These are phyloP conservation scores for Trichoderma sp. DNA, from an alignment of 2,329 filamentous ascomycete species.

Conservation along the genomic window DNA sequence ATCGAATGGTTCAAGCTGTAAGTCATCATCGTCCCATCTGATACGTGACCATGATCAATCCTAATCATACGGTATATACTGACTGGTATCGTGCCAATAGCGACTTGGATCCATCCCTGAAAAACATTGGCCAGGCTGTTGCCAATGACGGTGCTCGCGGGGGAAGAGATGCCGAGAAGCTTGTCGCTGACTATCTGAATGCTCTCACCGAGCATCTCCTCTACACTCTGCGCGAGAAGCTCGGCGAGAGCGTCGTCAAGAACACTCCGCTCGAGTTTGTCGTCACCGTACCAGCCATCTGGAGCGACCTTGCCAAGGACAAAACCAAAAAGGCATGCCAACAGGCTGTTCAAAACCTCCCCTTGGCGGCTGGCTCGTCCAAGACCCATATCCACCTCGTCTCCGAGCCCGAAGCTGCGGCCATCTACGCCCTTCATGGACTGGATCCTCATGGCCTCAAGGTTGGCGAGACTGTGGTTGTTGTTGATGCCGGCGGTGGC, in stretches of 20 bases:
- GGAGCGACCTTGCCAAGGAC: conserved; percentile 55
- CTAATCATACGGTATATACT: neutral
- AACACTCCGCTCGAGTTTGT: conserved; percentile 51
- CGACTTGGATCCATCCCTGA: conserved; percentile 42
- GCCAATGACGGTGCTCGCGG: conserved; percentile 32
- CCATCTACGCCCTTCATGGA: conserved; percentile 48
- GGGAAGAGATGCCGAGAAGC: conserved; percentile 42
- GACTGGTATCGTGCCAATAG: conserved; percentile 27
- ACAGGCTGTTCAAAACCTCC: conserved; percentile 37
- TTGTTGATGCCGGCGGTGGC: conserved; percentile 56
- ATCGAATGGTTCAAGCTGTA: conserved; percentile 54
- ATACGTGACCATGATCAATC: neutral
- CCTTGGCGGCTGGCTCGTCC: conserved; percentile 23
- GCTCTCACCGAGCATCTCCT: conserved; percentile 49
- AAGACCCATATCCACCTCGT: conserved; percentile 44
- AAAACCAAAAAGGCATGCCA: conserved; percentile 49
- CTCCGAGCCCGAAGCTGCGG: conserved; percentile 54
- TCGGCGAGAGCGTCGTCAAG: conserved; percentile 46
- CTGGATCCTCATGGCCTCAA: conserved; percentile 44
- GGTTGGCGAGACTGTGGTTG: conserved; percentile 49
- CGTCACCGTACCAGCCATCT: conserved; percentile 58
- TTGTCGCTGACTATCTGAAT: conserved; percentile 51
- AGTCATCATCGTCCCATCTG: conserved; percentile 27
- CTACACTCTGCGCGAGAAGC: conserved; percentile 44
- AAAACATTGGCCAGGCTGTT: conserved; percentile 37